Evolutionary conservation across 2,329 filamentous ascomycete species (phyloP).

Genomic region (Botrytis cinerea): DNA sequence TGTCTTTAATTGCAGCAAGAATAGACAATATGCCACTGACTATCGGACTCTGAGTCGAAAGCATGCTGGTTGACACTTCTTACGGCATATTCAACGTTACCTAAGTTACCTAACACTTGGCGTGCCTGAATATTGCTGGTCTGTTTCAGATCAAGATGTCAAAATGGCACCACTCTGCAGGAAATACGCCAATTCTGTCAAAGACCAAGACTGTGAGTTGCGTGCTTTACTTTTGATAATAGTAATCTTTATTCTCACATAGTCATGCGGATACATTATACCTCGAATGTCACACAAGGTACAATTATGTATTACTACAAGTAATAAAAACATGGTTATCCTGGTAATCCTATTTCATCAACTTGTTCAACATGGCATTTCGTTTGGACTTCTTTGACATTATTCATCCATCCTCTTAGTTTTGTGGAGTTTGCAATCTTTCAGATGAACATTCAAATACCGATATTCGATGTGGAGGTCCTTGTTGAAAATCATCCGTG

Average conservation of each 20-base stretch:
- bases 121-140: not conserved
- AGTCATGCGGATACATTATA: not conserved
- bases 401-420: not conserved
- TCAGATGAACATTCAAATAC: not conserved
- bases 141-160: not conserved
- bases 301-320: not conserved
- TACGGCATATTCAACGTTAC: not conserved
- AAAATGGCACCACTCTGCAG: not conserved
- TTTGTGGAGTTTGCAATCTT: not conserved
- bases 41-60: not conserved
- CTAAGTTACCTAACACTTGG: not conserved
- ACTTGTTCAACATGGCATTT: not conserved
- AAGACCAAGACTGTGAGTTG: not conserved
- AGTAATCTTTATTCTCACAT: not conserved
- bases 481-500: not conserved
- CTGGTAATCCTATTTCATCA: not conserved
- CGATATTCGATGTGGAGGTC: not conserved
- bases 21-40: not conserved
- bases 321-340: not conserved
- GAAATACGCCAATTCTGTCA: not conserved
- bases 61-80: not conserved
- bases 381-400: not conserved
- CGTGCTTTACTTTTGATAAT: not conserved
- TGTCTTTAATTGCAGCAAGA: not conserved
- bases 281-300: not conserved